These are phyloP conservation scores for Diaporthe destruens DNA, from an alignment of 2,329 filamentous ascomycete genomes.

Conservation along the genomic window DNA sequence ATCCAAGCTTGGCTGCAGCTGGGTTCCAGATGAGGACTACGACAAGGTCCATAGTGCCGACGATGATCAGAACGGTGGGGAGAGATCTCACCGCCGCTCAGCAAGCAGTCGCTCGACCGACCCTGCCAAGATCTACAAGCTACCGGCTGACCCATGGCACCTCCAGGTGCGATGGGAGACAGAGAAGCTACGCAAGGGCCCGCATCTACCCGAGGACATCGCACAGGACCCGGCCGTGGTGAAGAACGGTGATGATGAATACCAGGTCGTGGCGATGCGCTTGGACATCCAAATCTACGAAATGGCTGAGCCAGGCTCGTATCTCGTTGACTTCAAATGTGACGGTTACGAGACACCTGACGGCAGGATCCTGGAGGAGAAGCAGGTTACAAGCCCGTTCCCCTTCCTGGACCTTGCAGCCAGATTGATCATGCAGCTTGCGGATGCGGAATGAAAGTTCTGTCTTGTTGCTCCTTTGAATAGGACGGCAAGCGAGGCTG, in stretches of 20 bases:
- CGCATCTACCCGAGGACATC: constrained; percentile 50
- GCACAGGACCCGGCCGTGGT: constrained; percentile 47
- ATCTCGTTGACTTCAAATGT: constrained; percentile 98
- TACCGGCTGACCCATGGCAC: constrained; percentile 96
- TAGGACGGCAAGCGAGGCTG: neutral
- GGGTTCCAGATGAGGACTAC: constrained; percentile 77
- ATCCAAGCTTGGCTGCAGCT: constrained; percentile 87
- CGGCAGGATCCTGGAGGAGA: constrained; percentile 84
- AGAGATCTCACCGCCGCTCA: constrained; percentile 48
- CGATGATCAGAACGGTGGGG: constrained; percentile 57
- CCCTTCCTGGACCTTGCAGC: constrained; percentile 96
- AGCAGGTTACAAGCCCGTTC: constrained; percentile 94
- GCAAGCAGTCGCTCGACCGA: constrained; percentile 57
- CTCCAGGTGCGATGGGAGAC: constrained; percentile 92
- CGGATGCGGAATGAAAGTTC: constrained; percentile 74
- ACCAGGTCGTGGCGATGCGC: constrained; percentile 88
- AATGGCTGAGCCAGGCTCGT: constrained; percentile 86
- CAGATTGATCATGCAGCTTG: constrained; percentile 91
- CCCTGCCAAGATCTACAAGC: constrained; percentile 75
- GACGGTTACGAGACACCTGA: constrained; percentile 90
- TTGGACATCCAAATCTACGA: constrained; percentile 97
- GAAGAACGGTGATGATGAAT: constrained; percentile 58
- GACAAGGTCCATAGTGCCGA: constrained; percentile 60
- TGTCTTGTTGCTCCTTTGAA: neutral
- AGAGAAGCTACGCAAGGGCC: constrained; percentile 64